Conservation (phyloP, 2,329 filamentous ascomycete species). For the Epichloe elymi region DNA sequence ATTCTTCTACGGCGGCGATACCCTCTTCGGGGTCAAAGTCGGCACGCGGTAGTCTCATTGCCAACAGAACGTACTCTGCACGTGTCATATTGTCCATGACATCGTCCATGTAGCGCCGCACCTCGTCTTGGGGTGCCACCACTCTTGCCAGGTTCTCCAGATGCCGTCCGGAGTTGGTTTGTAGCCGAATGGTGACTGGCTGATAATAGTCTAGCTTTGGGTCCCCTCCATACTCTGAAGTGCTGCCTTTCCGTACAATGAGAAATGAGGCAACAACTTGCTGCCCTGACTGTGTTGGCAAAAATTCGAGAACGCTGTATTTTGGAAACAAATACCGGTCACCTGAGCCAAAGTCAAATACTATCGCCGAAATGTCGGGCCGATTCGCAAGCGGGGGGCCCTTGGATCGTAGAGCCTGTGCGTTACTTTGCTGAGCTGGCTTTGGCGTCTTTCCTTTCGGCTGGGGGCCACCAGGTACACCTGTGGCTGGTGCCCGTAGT, state of each 20-base stretch:
- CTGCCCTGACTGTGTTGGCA: constrained; percentile 34
- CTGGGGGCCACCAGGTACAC: constrained; percentile 19
- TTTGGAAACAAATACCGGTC: constrained; percentile 71
- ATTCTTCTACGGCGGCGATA: constrained; percentile 14
- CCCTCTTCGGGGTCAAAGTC: constrained; percentile 18
- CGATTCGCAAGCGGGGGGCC: constrained; percentile 41
- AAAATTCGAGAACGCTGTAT: constrained; percentile 61
- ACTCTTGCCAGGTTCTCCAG: constrained; percentile 48
- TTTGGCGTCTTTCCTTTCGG: constrained; percentile 18
- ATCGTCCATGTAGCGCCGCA: constrained; percentile 54
- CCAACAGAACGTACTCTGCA: constrained; percentile 52
- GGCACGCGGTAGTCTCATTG: constrained; percentile 48
- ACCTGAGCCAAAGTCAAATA: constrained; percentile 59
- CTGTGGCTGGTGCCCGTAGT: constrained; percentile 15
- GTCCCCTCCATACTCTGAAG: constrained; percentile 51
- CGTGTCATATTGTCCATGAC: constrained; percentile 57
- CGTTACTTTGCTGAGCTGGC: constrained; percentile 19
- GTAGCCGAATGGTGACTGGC: constrained; percentile 52
- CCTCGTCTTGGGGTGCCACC: constrained; percentile 50
- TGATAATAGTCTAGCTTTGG: constrained; percentile 60
- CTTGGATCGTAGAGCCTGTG: constrained; percentile 47
- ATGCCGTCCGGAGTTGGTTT: constrained; percentile 38
- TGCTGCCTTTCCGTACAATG: constrained; percentile 58
- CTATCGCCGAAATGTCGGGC: constrained; percentile 51
- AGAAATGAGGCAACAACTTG: constrained; percentile 64